Base-by-base conservation (phyloP, 257 asterid species). In the Solanum virginianum region DNA sequence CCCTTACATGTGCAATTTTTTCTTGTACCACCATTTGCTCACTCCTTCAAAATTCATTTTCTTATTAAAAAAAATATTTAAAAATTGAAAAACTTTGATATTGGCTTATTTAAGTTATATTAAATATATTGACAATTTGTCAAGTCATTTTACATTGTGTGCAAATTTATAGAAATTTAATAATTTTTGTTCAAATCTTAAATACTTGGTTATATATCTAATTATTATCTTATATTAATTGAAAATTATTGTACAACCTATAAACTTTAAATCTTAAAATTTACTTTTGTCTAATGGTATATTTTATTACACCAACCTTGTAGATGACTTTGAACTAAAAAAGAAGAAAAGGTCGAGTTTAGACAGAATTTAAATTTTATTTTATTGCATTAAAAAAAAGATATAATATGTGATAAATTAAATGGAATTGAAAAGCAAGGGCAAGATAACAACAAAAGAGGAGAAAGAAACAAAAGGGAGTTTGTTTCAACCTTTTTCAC, bases 391-490 rank as follows among this genome's bases (percentile, higher is more conserved):
- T 18, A 18, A 5, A 43, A 22, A 29, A 20, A 20, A 43, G 53
- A 18, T 56, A 72, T 74, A 45, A 82, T 68, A 81, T 36, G 12
- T 32, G 26, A 22, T 20, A 68, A 49, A 82, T 82, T 85, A 79
- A 82, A 82, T 85, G 62, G 70, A 75, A 57, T 66, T 26, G 24
- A 66, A 72, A 80, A 86, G 60, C 86, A 88, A 18, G 77, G 86
- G 82, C 85, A 88, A 89, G 80, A 84, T 88, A 53, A 82, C 86
- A 88, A 85, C 88, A 22, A 24, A 84, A 63, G 43, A 71, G 88
- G 88, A 83, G 90, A 89, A 84, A 86, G 82, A 86, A 89, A 84
- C 90, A 85, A 90, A 65, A 70, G 90, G 68, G 59, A 32, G 85
- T 59, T 85, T 85, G 80, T 88, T 89, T 89, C 85, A 88, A 60